phyloP scores from a whole-genome alignment of 306 rosid species.

The Trifolium repens region DNA sequence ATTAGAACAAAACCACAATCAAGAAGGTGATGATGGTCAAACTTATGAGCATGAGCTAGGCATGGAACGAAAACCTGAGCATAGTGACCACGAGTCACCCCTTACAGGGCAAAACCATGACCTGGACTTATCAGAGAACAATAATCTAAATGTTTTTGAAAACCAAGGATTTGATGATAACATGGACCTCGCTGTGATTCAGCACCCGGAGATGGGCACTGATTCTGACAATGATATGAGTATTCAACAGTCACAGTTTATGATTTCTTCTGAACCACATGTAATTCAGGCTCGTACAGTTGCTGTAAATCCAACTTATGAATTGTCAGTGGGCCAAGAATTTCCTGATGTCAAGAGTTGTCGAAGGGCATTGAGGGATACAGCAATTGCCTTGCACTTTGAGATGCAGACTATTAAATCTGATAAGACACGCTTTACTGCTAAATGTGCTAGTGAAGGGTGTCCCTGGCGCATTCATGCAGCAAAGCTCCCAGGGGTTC shows the following conservation, averaged over 20 bases:
- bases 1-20: constrained; percentile 64
- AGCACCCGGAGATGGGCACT: constrained; percentile 69
- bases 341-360: constrained; percentile 93
- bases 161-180: constrained; percentile 73
- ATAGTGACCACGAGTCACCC: constrained; percentile 63
- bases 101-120: constrained; percentile 62
- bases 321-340: constrained; percentile 78
- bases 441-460: constrained; percentile 85
- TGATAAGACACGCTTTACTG: constrained; percentile 89
- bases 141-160: constrained; percentile 68
- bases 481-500: constrained; percentile 92
- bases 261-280: constrained; percentile 42
- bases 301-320: constrained; percentile 57
- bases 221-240: constrained; percentile 59
- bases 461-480: constrained; percentile 98
- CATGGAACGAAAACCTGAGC: constrained; percentile 81
- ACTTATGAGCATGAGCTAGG: constrained; percentile 64
- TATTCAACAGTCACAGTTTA: constrained; percentile 53
- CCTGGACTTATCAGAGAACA: constrained; percentile 58
- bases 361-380: constrained; percentile 82
- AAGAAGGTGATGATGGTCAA: constrained; percentile 64
- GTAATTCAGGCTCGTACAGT: constrained; percentile 74
- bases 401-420: constrained; percentile 91
- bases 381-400: constrained; percentile 85
- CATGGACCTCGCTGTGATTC: constrained; percentile 62